Base-by-base conservation (phyloP, 2,329 filamentous ascomycete genomes). In the Nannizziopsis arthrosporioides region DNA sequence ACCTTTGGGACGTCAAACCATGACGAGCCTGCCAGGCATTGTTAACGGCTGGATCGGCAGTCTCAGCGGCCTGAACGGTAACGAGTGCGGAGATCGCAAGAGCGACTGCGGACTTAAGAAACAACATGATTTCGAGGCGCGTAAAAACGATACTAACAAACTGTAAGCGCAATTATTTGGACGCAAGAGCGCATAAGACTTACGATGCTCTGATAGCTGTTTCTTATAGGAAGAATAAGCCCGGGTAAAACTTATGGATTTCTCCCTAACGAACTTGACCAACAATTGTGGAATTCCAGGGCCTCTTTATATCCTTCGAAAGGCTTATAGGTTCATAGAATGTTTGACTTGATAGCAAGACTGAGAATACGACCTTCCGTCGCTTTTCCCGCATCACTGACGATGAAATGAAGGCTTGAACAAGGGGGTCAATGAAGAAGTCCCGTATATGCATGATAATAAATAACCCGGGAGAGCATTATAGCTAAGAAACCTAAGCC, bases 21-120 rank as follows among this genome's bases (percentile, higher is more conserved):
- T 41, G 40, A 30, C 41, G 41, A 27, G 50, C 40, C 39, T 42
- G 31, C 52, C 50, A 52, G n/a, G 40, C 47, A 15, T 17, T 10
- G 8, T 7, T 27, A 7, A 11, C 34, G 1, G 34, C 22, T 2
- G n/a, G 43, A 38, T 45, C 43, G 6, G 37, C 4, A 18, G 12
- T 22, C 32, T 22, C 32, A 9, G 43, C 34, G 15, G 43, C 48
- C 11, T 50, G 44, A 27, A 47, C 17, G 31, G 47, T 40, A 12
- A 42, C 42, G 8, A 50, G 15, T 15, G 44, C 35, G 10, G 50
- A 34, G 35, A 48, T 4, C 19, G 47, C 51, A 37, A 39, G n/a
- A 27, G 44, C 41, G 15, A 50, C 15, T 4, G 36, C 42, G 27
- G 47, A 48, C 39, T 51, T 51, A 9, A 44, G 40, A 18, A 44